Percentiles rank a stretch among this genome's conserved stretches.
These are phyloP conservation scores for Fusarium beomiforme DNA, from an alignment of 2,329 filamentous ascomycete genomes.

Conservation along the genomic window DNA sequence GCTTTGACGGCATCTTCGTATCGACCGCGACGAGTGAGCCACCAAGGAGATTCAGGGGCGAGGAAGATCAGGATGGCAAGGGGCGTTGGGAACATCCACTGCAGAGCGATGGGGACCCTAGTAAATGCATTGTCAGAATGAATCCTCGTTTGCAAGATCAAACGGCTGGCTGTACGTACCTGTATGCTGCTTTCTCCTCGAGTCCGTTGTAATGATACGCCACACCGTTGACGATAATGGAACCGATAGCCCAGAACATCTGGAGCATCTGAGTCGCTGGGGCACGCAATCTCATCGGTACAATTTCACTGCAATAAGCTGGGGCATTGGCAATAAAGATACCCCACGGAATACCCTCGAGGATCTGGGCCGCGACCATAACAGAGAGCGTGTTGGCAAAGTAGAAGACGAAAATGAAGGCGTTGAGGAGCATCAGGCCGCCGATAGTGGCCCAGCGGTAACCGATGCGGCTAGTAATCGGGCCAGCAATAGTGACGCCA, in stretches of 20 bases:
- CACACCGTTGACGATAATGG: constrained; percentile 66
- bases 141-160: constrained; percentile 28
- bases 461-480: constrained; percentile 49
- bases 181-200: constrained; percentile 16
- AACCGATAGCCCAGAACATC: constrained; percentile 72
- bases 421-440: constrained; percentile 52
- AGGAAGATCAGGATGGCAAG: constrained; percentile 62
- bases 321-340: constrained; percentile 71
- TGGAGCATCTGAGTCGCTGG: constrained; percentile 68
- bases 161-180: constrained; percentile 26
- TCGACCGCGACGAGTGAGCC: constrained; percentile 61
- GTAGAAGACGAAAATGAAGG: constrained; percentile 61
- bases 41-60: constrained; percentile 63
- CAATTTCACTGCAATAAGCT: constrained; percentile 69
- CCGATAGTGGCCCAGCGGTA: constrained; percentile 51
- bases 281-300: constrained; percentile 65
- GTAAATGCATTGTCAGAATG: background rate
- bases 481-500: constrained; percentile 51
- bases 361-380: constrained; percentile 61
- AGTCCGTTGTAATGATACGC: constrained; percentile 60
- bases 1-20: constrained; percentile 54
- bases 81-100: constrained; percentile 68
- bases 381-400: constrained; percentile 57
- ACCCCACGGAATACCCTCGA: constrained; percentile 71
- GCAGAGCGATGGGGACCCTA: constrained; percentile 63